Conservation (phyloP, 371 early-diverging fungal species). For the Saksenaea oblongispora region DNA sequence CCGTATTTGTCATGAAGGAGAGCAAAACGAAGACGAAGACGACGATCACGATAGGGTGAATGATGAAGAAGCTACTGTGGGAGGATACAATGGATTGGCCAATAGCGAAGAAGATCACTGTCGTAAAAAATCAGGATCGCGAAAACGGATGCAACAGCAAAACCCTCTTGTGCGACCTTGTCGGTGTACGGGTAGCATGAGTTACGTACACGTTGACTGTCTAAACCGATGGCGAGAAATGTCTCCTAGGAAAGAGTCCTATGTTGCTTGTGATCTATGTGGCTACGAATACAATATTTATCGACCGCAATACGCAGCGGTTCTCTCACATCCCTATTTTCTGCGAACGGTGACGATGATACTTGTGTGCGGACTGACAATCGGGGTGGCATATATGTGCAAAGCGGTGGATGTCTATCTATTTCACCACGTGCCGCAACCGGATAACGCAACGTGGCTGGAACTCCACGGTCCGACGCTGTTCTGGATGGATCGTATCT, state of each 20-base stretch:
- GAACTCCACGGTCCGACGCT: conserved; percentile 23
- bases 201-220: conserved; percentile 31
- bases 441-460: conserved; percentile 16
- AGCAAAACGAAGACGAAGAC: conserved; percentile 12
- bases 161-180: conserved; percentile 37
- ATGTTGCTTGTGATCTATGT: conserved; percentile 27
- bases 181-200: conserved; percentile 32
- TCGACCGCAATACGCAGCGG: conserved; percentile 23
- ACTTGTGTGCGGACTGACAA: conserved; percentile 6
- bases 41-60: background rate
- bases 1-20: conserved; percentile 21
- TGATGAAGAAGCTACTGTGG: conserved; percentile 7
- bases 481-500: conserved; percentile 27
- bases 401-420: conserved; percentile 17
- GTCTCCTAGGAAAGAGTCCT: conserved; percentile 27
- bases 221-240: conserved; percentile 32
- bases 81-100: background rate
- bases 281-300: conserved; percentile 27
- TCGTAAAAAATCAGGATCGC: background rate
- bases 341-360: conserved; percentile 15
- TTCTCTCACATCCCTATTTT: conserved; percentile 19
- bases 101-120: background rate
- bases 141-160: conserved; percentile 9
- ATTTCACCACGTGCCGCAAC: conserved; percentile 12
- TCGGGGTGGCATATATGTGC: conserved; percentile 17